Base-by-base conservation (phyloP, 164 flowering plant genomes). In the Litsea cubeba region DNA sequence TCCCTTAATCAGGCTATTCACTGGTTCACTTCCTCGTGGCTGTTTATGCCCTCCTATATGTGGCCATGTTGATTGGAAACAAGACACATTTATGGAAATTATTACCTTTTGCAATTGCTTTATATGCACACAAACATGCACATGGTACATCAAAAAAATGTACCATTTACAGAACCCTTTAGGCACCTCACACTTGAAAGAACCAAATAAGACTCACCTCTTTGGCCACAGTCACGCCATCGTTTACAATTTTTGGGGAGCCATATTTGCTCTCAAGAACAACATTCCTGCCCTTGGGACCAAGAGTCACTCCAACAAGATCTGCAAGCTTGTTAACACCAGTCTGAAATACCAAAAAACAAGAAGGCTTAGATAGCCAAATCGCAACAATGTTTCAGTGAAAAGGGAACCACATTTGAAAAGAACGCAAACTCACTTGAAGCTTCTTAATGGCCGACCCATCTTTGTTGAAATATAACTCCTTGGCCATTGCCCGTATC, bases 321-420 rank as follows among this genome's bases (percentile, higher is more conserved):
- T 96, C 99, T 22, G 99, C 97, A 76, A 96, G 98, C 84, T 94
- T 94, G 88, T 96, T 96, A 10, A 96, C 99, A 70, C 99, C 99
- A 79, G 22, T 83, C 98, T 94, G 75, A 54, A 75, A 78, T 1
- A 32, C 5, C 51, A 72, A 18, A 18, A 58, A n/a, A n/a, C 30
- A 73, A 30, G 17, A 28, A 54, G 60, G 60, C n/a, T 54, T 15
- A 54, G n/a, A 54, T 3, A 14, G n/a, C 17, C 5, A 0, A 20
- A 54, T 12, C 60, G n/a, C n/a, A 5, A 4, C 17, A 5, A 20
- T 15, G n/a, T 54, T 18, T 54, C 60, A 54, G 17, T 54, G 60
- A 15, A 15, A 17, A 54, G 2, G 60, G n/a, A 14, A 17, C 58
- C 58, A 51, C 14, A 12, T 51, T 51, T 51, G 28, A 25, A 66